phyloP scores from a whole-genome alignment of 1,284 basidiomycete species.

The Ganoderma lingzhi region DNA sequence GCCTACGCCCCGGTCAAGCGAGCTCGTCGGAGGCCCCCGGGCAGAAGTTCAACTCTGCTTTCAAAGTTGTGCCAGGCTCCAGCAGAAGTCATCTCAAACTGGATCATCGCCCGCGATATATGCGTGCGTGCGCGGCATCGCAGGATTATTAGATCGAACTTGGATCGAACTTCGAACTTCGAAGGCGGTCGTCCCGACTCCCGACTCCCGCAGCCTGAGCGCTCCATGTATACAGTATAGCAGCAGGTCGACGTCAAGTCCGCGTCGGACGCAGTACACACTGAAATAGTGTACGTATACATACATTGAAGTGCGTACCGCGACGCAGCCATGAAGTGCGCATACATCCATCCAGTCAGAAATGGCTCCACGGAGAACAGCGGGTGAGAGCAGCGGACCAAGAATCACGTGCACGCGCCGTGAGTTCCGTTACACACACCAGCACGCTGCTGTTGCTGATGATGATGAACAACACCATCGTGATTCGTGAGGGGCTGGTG shows the following conservation, averaged over 20 bases:
- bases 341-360: too few relatives aligned
- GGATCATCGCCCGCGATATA: neutral
- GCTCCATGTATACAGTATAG: neutral
- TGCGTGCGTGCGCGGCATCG: neutral
- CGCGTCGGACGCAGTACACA: neutral
- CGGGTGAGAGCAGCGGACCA: too few relatives aligned
- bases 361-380: too few relatives aligned
- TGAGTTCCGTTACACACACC: too few relatives aligned
- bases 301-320: too few relatives aligned
- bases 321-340: too few relatives aligned
- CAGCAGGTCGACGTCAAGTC: neutral
- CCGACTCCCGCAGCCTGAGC: neutral
- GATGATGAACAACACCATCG: too few relatives aligned
- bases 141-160: neutral
- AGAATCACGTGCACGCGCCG: too few relatives aligned
- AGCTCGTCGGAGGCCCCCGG: neutral
- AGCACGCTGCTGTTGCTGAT: too few relatives aligned
- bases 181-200: neutral
- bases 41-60: neutral
- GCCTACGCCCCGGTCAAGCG: neutral
- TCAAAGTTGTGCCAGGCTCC: neutral
- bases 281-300: neutral
- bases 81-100: neutral
- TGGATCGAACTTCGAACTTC: neutral
- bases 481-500: too few relatives aligned